Evolutionary conservation across 2,329 filamentous ascomycete genomes (phyloP), one percentile per base, ranked within the genome.

Genomic region (Botrytis porri): DNA sequence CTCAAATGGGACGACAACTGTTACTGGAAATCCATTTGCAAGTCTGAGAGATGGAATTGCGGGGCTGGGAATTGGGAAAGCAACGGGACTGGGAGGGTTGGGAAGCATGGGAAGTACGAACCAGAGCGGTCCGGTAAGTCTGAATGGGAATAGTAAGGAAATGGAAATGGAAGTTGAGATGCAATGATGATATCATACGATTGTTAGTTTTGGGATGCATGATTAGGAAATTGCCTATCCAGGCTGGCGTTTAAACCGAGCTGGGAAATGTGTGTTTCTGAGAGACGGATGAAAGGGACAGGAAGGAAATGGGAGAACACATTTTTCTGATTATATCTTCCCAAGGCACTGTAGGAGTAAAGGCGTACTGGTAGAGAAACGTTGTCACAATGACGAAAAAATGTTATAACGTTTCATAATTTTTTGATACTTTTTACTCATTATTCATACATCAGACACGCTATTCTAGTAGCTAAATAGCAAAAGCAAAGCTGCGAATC

Each of bases 101-200:
- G 59, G 69, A n/a, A 35, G 79, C 35, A 80, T 80, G 35, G 76
- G 77, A 45, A 76, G 69, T 32, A 54, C 74, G 14, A 77, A 79
- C 25, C 77, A 77, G 45, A 79, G 77, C 51, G 79, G 75, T 72
- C 78, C 78, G 16, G 64, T 41, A n/a, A n/a, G 29, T 22, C 41
- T 64, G 63, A 72, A 72, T 60, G 65, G 64, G n/a, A 57, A 54
- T 57, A 73, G 73, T 22, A 71, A 76, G 70, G 80, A 82, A 70
- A 81, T 86, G 81, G 84, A 85, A 74, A 81, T 86, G 81, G 84
- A 85, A 74, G 82, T 87, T 54, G 86, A 87, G 77, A 86, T 87
- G 85, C 83, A 85, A 77, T 86, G 74, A 75, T 67, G 70, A 37
- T 70, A 71, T n/a, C 63, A 69, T 54, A 43, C 39, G 37, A 22